Evolutionary conservation across 352 stramenopile species (phyloP).

Genomic region (Phytophthora agathidicida): DNA sequence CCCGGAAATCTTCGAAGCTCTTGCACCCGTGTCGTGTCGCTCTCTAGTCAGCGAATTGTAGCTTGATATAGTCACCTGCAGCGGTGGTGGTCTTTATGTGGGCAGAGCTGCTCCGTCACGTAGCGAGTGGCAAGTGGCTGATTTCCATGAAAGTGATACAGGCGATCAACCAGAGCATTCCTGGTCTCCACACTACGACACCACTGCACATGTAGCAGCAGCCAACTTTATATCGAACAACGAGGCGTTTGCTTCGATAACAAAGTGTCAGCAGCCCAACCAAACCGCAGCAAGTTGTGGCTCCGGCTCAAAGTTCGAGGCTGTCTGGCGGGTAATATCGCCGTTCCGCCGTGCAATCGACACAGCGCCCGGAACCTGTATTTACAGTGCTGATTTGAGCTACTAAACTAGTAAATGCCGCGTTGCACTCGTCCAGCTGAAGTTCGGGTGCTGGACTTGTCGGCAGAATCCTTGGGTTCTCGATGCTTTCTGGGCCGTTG

Average conservation of each 20-base stretch:
- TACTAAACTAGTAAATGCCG: not conserved
- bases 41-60: slow-evolving; percentile 6
- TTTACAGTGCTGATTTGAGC: slow-evolving; percentile 15
- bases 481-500: too few relatives aligned
- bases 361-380: too few relatives aligned
- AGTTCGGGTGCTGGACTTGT: slow-evolving; percentile 22
- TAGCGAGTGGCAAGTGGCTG: slow-evolving; percentile 1
- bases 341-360: slow-evolving; percentile 1
- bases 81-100: slow-evolving; percentile 10
- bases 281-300: slow-evolving; percentile 6
- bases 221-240: slow-evolving; percentile 46
- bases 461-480: too few relatives aligned
- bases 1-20: slow-evolving; percentile 16
- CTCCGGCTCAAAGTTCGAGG: slow-evolving; percentile 10
- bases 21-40: slow-evolving; percentile 1
- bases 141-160: slow-evolving; percentile 13
- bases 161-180: slow-evolving; percentile 16
- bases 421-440: not conserved
- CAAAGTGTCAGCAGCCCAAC: slow-evolving; percentile 4
- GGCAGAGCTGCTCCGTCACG: slow-evolving; percentile 7
- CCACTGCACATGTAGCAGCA: slow-evolving; percentile 4
- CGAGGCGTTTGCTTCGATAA: slow-evolving; percentile 7
- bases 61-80: not conserved
- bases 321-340: slow-evolving; percentile 1
- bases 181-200: slow-evolving; percentile 25